Evolutionary conservation across 768 basidiomycete species (phyloP), one percentile per base, ranked within the genome.

Genomic region (Rhizopogon salebrosus): DNA sequence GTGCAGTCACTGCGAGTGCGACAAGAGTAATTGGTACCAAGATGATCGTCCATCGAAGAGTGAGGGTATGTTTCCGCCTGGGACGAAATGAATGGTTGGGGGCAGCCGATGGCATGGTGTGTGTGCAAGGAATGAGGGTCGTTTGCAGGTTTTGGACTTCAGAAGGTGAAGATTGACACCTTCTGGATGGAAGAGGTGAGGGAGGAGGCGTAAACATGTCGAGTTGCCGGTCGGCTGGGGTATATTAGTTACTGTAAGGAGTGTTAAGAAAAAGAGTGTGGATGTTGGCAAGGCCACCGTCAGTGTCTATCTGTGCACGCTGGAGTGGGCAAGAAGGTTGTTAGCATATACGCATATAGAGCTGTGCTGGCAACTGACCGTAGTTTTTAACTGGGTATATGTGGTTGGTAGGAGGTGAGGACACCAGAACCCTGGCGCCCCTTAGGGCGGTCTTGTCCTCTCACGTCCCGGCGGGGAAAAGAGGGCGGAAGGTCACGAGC

Each of bases 1-100:
- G 79, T 14, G 79, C 77, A 11, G 75, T 78, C 3, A 71, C 61
- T 10, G 82, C 80, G 54, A 87, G 73, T 39, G 83, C 51, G 36
- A 85, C 62, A 46, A 89, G 74, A 6, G 72, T 57, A 9, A 84
- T 57, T 2, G 87, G 87, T 2, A 85, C 72, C 31, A 83, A 56
- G 38, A 87, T 50, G 50, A 83, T 74, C 1, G 79, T 72, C 77
- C 76, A 80, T 62, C 70, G 68, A 38, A 64, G 50, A n/a, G 50
- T 48, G 34, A 49, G 73, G 71, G 48, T 73, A 22, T 67, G 22
- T 79, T 73, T 39, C 72, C 75, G 29, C 65, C 73, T 41, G 69
- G 71, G 54, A 2, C 14, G 35, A 23, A 23, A 22, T 22, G 31
- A 18, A 14, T 5, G 53, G 41, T 50, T 40, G 46, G 55, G 55